Percentiles rank a stretch among this genome's conserved stretches.
Evolutionary conservation across 2,329 filamentous ascomycete species (phyloP).

Genomic region (Gnomoniopsis smithogilvyi): DNA sequence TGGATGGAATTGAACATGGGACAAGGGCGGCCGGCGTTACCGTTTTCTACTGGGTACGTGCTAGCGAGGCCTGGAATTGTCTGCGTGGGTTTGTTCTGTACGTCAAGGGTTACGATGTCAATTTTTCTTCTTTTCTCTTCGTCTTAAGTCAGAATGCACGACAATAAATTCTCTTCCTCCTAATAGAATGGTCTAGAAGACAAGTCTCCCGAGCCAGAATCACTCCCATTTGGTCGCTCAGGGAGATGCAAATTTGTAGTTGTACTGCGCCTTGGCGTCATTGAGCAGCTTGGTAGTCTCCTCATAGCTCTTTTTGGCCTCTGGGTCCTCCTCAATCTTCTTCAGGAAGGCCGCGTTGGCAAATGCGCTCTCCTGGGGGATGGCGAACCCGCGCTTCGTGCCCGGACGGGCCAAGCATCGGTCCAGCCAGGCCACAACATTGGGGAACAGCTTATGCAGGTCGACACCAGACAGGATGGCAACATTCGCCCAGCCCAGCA

Average conservation of each 20-base stretch:
- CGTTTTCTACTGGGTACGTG: conserved; percentile 11
- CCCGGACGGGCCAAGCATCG: conserved; percentile 56
- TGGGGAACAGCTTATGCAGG: conserved; percentile 58
- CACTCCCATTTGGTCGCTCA: conserved; percentile 18
- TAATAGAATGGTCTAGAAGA: background rate
- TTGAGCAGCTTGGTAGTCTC: conserved; percentile 32
- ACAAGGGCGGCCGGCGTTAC: conserved; percentile 11
- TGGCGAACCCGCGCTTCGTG: conserved; percentile 60
- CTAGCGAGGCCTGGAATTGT: conserved; percentile 12
- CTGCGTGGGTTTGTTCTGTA: conserved; percentile 1
- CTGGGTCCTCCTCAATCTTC: conserved; percentile 39
- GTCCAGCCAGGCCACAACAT: conserved; percentile 65
- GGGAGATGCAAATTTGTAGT: conserved; percentile 44
- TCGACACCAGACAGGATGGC: conserved; percentile 61
- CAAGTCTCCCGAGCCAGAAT: background rate
- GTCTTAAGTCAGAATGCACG: background rate
- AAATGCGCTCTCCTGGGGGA: conserved; percentile 47
- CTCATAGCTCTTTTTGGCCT: conserved; percentile 42
- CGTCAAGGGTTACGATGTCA: conserved; percentile 8
- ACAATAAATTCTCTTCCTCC: background rate
- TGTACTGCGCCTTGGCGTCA: conserved; percentile 42
- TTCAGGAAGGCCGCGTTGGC: conserved; percentile 37
- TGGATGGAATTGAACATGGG: conserved; percentile 6
- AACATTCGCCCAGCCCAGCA: conserved; percentile 65
- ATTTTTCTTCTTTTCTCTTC: background rate